Evolutionary conservation across 495 filamentous ascomycete species (phyloP), one percentile per base, ranked within the genome.

Genomic region (Parathielavia appendiculata): DNA sequence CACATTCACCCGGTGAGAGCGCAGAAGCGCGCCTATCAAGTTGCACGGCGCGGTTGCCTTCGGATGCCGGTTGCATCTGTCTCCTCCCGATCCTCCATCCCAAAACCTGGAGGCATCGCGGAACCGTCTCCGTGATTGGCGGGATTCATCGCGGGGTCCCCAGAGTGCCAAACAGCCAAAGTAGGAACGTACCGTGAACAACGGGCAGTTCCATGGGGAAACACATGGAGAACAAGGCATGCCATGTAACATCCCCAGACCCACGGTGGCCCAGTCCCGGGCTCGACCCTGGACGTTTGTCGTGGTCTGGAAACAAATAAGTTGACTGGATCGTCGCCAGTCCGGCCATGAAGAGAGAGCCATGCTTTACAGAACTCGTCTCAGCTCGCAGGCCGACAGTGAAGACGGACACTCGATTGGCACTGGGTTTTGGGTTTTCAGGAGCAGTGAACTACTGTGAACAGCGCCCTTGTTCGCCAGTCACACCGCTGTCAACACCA

Each of bases 1-100:
- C 35, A 39, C 51, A 50, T 23, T 50, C 35, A 49, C 34, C 59
- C 59, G 59, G 11, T 8, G 13, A 43, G 6, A 22, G 48, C 17
- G 36, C 49, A 47, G 14, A 61, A 61, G 59, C 59, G 59, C 59
- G 23, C 59, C 59, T 61, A 61, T 61, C 59, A 61, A 4, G 40
- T 47, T 9, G 32, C 38, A 7, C 26, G 8, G 4, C 11, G 34
- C 45, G 19, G 13, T 51, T 35, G 38, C 44, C 36, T 41, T 26
- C 12, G 23, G 44, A 11, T 30, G 23, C 34, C 16, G 38, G 32
- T 34, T 14, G 32, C 43, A 30, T 50, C n/a, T n/a, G n/a, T 44
- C 16, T 34, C 35, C 22, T 10, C 35, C 17, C 35, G 30, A 34
- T 53, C 34, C 36, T 34, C 34, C 16, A 14, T 38, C 35, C 23